Evolutionary conservation across 2,329 filamentous ascomycete genomes (phyloP), one percentile per base, ranked within the genome.

Genomic region (Lasiodiplodia sp.): DNA sequence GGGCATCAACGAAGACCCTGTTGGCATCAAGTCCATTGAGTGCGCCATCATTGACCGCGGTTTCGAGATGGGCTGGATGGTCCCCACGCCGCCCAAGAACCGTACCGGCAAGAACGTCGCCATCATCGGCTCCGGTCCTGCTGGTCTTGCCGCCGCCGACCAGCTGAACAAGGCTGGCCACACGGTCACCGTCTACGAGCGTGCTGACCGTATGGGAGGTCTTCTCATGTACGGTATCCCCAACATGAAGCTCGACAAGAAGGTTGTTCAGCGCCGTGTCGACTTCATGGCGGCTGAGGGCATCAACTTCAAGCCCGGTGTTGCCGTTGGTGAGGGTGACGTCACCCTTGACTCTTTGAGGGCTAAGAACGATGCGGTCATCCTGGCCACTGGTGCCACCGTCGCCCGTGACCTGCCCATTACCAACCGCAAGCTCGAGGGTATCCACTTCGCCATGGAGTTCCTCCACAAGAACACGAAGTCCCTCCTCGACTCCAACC

Each of bases 241-340:
- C 73, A 98, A 98, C 86, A 98, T 98, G 95, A 98, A 98, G 86
- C 91, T 98, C 52, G 95, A 98, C 85, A 98, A 98, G 87, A 93
- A 93, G 78, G 90, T 97, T 72, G 95, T 98, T 70, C 95, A 97
- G 86, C 92, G 95, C 65, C 92, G 95, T 80, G 94, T 96, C 60
- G 93, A 97, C 81, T 94, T 98, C 82, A 95, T 97, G 92, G 92
- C 92, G 67, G 88, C 90, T 3, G 95, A 97, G 82, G 95, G 95
- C 60, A 84, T 97, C 77, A 86, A 87, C 64, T 97, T 97, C 83
- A 89, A 92, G 81, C 92, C 92, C 38, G 89, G 90, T 70, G 89
- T 93, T 67, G 83, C 90, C 44, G 87, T 98, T 74, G 95, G 94
- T 56, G 91, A 96, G 72, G 86, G 90, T 63, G 84, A 91, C 53